phyloP scores from a whole-genome alignment of 225 moss, liverwort and hornwort genomes.

The Pseudoscleropodium purum region DNA sequence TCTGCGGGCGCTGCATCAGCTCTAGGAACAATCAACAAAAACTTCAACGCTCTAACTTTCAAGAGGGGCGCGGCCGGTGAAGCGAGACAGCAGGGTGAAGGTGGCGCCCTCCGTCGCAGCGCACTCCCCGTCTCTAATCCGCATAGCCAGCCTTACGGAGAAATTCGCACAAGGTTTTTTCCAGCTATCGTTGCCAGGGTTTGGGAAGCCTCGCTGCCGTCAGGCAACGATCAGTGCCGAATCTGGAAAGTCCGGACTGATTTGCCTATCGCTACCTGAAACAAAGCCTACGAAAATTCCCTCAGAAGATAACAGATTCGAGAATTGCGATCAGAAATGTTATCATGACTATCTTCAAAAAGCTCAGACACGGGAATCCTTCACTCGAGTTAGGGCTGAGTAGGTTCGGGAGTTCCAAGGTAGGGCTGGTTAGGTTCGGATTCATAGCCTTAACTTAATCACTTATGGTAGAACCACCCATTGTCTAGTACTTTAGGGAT shows the following conservation, averaged over 20 bases:
- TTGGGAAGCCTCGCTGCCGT: no score
- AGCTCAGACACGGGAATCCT: neutral
- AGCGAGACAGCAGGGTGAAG: neutral
- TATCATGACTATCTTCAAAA: no score
- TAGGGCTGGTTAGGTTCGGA: neutral
- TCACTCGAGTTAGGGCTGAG: neutral
- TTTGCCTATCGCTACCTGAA: neutral
- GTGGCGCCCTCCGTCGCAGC: neutral
- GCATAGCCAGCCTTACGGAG: neutral
- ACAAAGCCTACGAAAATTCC: neutral
- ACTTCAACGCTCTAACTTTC: neutral
- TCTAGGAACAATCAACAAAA: neutral
- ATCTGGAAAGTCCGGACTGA: no score
- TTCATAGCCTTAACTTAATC: no score
- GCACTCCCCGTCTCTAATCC: neutral
- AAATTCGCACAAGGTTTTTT: neutral
- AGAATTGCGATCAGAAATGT: neutral
- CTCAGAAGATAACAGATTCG: neutral
- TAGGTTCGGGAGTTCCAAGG: neutral
- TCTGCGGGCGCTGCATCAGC: neutral
- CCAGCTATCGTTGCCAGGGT: no score
- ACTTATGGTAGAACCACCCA: no score
- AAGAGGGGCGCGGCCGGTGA: neutral
- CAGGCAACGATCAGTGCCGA: neutral
- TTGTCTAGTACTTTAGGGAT: no score